phyloP scores from a whole-genome alignment of 1,284 basidiomycete genomes.

The Afroboletus lepidellus region DNA sequence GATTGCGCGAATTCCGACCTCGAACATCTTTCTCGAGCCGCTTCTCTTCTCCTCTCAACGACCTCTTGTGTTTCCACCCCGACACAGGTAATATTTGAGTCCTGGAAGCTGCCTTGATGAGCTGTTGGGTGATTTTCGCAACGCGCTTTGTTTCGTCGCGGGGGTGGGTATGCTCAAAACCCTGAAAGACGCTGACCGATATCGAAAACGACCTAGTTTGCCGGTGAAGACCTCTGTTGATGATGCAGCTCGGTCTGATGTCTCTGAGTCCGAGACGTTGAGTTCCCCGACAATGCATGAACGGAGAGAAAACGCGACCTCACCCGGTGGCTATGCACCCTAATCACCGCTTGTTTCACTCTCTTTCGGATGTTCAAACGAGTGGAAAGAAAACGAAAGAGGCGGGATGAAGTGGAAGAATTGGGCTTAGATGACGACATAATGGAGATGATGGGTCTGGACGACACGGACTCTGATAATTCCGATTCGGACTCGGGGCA shows the following conservation, averaged over 20 bases:
- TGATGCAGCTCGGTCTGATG: conserved; percentile 11
- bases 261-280: conserved; percentile 21
- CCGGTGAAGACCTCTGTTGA: conserved; percentile 12
- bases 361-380: conserved; percentile 72
- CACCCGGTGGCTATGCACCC: conserved; percentile 27
- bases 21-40: conserved; percentile 26
- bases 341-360: neutral
- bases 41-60: conserved; percentile 34
- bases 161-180: neutral
- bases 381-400: conserved; percentile 66
- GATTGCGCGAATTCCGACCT: conserved; percentile 2
- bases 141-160: conserved; percentile 15
- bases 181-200: neutral
- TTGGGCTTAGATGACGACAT: conserved; percentile 67
- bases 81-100: conserved; percentile 22
- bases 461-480: conserved; percentile 74
- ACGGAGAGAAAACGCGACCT: conserved; percentile 19
- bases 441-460: conserved; percentile 69
- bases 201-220: conserved; percentile 3
- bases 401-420: conserved; percentile 66
- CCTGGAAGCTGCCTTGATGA: conserved; percentile 28
- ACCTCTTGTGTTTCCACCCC: conserved; percentile 32
- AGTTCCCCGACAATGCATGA: conserved; percentile 27
- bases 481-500: conserved; percentile 43
- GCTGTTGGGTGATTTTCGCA: conserved; percentile 30